These are phyloP conservation scores for Hymenoscyphus albidus DNA, from an alignment of 2,329 filamentous ascomycete genomes.

Conservation along the genomic window DNA sequence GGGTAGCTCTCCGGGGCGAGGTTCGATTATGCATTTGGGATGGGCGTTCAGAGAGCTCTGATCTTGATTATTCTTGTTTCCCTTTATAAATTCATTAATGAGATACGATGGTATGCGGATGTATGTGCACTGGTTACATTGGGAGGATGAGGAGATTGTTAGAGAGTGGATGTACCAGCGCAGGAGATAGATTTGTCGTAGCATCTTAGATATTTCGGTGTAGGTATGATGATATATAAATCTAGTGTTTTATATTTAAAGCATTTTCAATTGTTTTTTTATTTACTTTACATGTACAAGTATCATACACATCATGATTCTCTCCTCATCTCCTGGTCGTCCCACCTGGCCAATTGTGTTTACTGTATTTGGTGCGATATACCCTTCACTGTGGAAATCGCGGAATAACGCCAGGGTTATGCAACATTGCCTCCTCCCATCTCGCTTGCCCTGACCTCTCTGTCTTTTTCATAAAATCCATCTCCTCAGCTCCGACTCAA, in stretches of 20 bases:
- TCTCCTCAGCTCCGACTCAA: neutral
- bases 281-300: neutral
- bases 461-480: neutral
- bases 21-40: constrained; percentile 18
- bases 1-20: neutral
- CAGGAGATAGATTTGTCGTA: neutral
- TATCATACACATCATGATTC: neutral
- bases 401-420: neutral
- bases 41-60: constrained; percentile 9
- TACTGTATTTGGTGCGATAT: neutral
- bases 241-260: neutral
- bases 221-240: neutral
- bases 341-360: neutral
- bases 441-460: too few relatives aligned
- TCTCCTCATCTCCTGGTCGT: neutral
- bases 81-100: neutral
- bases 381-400: neutral
- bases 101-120: neutral
- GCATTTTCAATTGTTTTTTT: neutral
- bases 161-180: neutral
- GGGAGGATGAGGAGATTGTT: neutral
- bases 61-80: neutral
- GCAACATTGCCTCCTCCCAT: neutral
- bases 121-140: neutral
- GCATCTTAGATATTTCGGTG: constrained; percentile 1